phyloP scores from a whole-genome alignment of 768 basidiomycete genomes.

The Leccinum boreale region DNA sequence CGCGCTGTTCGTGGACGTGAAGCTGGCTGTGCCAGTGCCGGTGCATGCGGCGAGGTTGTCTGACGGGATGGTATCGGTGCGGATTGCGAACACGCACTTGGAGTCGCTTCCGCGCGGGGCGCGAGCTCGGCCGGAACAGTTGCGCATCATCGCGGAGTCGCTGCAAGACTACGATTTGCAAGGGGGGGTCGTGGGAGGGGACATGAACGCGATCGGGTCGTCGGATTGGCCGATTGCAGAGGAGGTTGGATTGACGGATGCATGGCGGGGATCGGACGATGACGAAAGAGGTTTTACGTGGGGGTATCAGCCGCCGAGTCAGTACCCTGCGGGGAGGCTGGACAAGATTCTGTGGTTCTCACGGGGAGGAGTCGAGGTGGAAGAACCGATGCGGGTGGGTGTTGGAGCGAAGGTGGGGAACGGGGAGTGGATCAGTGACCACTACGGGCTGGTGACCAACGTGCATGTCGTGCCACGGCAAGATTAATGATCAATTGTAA shows the following conservation, averaged over 20 bases:
- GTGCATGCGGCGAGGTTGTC: conserved; percentile 29
- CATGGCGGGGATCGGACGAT: conserved; percentile 48
- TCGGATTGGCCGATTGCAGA: conserved; percentile 42
- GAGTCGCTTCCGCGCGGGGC: conserved; percentile 57
- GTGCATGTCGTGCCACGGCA: conserved; percentile 26
- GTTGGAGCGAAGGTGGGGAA: conserved; percentile 44
- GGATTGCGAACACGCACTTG: conserved; percentile 72
- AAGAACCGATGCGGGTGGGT: conserved; percentile 54
- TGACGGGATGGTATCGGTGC: conserved; percentile 44
- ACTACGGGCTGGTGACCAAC: conserved; percentile 54
- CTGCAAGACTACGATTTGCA: conserved; percentile 44
- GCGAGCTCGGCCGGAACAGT: conserved; percentile 45
- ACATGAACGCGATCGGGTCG: conserved; percentile 64
- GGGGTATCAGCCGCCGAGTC: conserved; percentile 56
- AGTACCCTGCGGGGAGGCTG: conserved; percentile 51
- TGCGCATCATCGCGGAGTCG: conserved; percentile 49
- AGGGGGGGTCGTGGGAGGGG: conserved; percentile 65
- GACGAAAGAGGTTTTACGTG: conserved; percentile 57
- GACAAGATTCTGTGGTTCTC: conserved; percentile 65
- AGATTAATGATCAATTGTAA: conserved; percentile 7
- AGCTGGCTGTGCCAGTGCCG: conserved; percentile 37
- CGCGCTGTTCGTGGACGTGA: conserved; percentile 57
- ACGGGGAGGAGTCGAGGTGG: conserved; percentile 47
- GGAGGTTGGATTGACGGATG: conserved; percentile 52
- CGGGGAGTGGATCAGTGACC: conserved; percentile 62